Conservation (phyloP, 2,329 filamentous ascomycete genomes). For the Ophiocordyceps camponoti-floridani region DNA sequence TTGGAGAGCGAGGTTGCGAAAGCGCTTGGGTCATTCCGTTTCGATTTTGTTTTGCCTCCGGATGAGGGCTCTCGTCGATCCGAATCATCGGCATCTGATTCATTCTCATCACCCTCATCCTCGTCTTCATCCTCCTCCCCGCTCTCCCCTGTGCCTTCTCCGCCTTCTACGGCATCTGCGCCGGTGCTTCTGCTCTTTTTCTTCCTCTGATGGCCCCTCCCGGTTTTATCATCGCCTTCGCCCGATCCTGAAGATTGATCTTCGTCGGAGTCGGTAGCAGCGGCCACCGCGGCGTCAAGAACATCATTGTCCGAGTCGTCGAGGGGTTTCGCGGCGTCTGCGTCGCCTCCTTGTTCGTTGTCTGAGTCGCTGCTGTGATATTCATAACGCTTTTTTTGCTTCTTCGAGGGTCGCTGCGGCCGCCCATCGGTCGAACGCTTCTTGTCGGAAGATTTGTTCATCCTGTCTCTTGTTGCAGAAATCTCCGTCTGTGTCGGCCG, state of each 20-base stretch:
- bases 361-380: slow-evolving; percentile 36
- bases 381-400: slow-evolving; percentile 28
- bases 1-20: slow-evolving; percentile 90
- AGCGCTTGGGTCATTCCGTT: slow-evolving; percentile 79
- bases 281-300: not conserved
- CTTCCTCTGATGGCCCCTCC: slow-evolving; percentile 4
- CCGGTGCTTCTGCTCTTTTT: not conserved
- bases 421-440: slow-evolving; percentile 14
- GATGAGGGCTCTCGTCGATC: slow-evolving; percentile 3
- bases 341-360: slow-evolving; percentile 22
- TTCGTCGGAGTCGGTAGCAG: slow-evolving; percentile 18
- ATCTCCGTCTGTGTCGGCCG: no score
- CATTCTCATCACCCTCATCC: slow-evolving; percentile 19
- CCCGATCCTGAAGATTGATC: slow-evolving; percentile 7
- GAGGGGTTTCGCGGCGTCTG: slow-evolving; percentile 36
- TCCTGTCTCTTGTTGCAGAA: slow-evolving; percentile 2
- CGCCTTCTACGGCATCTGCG: slow-evolving; percentile 2
- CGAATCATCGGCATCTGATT: slow-evolving; percentile 18
- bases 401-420: slow-evolving; percentile 27
- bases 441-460: slow-evolving; percentile 16
- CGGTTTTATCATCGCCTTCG: slow-evolving; percentile 3
- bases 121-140: slow-evolving; percentile 5
- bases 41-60: slow-evolving; percentile 37
- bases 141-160: slow-evolving; percentile 10
- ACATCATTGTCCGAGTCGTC: slow-evolving; percentile 26